A percentile compares a stretch with the other conserved stretches of the same genome.
phyloP scores from a whole-genome alignment of 179 eudicot species.

The Dionaea muscipula region DNA sequence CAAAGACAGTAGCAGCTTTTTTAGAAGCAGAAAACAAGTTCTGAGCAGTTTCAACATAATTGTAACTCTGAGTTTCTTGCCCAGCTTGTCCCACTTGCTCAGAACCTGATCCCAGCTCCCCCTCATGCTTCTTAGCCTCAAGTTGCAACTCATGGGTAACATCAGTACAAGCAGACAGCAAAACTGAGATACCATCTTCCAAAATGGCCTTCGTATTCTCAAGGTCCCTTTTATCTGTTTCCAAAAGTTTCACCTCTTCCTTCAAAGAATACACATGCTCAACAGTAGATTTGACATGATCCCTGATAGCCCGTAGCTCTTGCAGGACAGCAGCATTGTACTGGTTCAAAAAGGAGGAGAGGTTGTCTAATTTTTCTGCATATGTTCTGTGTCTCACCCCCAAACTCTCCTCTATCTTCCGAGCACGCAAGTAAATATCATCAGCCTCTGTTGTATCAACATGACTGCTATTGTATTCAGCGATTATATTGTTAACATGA shows the following conservation, averaged over 20 bases:
- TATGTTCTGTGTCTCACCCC: constrained; percentile 27
- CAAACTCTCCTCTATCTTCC: constrained; percentile 39
- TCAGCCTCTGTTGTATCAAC: constrained; percentile 30
- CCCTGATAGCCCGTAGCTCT: constrained; percentile 39
- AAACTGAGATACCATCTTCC: constrained; percentile 34
- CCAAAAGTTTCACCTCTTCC: constrained; percentile 30
- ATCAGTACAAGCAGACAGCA: constrained; percentile 52
- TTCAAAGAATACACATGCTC: constrained; percentile 31
- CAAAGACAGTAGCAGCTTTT: constrained; percentile 30
- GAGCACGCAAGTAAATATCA: constrained; percentile 31
- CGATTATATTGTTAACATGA: constrained; percentile 23
- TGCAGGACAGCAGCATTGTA: constrained; percentile 43
- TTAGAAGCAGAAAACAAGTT: constrained; percentile 37
- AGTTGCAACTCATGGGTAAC: constrained; percentile 38
- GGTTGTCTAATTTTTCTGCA: constrained; percentile 33
- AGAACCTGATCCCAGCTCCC: constrained; percentile 19
- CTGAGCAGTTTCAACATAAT: constrained; percentile 23
- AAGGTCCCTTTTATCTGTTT: constrained; percentile 35
- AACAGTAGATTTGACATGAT: constrained; percentile 20
- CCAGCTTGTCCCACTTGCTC: constrained; percentile 20
- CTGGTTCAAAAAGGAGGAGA: constrained; percentile 47
- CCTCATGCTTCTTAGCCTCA: constrained; percentile 18
- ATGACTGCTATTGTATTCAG: constrained; percentile 22
- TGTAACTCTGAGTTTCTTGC: constrained; percentile 15
- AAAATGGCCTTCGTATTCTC: constrained; percentile 26